These are phyloP conservation scores for Pleurotus tuber-regium DNA, from an alignment of 768 basidiomycete genomes.

Conservation along the genomic window DNA sequence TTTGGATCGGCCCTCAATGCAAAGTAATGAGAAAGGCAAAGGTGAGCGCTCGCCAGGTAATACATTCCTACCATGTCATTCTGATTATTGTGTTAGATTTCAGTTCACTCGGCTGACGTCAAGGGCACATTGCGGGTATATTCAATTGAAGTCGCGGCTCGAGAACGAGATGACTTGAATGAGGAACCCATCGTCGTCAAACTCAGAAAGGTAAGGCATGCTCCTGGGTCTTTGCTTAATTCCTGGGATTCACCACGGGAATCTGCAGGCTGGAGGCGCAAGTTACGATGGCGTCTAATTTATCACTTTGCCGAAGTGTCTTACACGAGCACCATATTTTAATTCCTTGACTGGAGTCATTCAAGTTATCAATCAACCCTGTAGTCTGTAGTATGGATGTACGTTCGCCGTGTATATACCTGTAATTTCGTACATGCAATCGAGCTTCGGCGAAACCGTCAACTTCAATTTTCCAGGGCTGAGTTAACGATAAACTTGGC, in stretches of 20 bases:
- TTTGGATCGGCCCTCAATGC: constrained; percentile 79
- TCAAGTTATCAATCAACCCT: too few species aligned
- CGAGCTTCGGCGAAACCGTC: not conserved
- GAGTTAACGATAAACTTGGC: constrained; percentile 37
- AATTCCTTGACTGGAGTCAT: too few species aligned
- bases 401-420: not conserved
- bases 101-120: constrained; percentile 88
- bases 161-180: constrained; percentile 78
- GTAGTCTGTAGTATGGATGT: too few species aligned
- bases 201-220: constrained; percentile 66
- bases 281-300: constrained; percentile 81
- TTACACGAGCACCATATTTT: too few species aligned
- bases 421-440: not conserved
- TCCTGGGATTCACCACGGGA: constrained; percentile 12
- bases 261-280: constrained; percentile 74
- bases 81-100: constrained; percentile 74
- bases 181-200: constrained; percentile 83
- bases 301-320: not conserved
- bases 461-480: not conserved
- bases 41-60: constrained; percentile 53
- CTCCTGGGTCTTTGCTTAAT: constrained; percentile 11
- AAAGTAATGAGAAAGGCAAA: constrained; percentile 93
- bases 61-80: too few species aligned
- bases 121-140: constrained; percentile 74
- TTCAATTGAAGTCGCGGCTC: constrained; percentile 87